Evolutionary conservation across 2,329 filamentous ascomycete species (phyloP).

Genomic region (Alternaria triticina): DNA sequence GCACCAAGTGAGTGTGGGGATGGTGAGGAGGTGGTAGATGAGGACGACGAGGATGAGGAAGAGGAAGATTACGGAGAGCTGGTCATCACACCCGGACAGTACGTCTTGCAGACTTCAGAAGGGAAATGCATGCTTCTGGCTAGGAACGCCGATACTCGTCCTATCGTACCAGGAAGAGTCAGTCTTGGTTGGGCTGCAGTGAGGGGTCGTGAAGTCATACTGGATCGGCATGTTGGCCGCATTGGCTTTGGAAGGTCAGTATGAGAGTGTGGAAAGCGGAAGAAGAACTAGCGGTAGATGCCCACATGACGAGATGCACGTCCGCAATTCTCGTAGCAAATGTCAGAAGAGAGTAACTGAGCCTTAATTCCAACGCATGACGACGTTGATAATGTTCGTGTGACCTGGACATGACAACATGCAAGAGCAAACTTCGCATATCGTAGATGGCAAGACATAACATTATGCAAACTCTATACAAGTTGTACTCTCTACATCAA

Average conservation of each 20-base stretch:
- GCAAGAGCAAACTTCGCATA: not conserved
- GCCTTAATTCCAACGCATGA: too few relatives aligned
- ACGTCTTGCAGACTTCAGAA: slow-evolving; percentile 14
- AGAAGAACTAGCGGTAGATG: not conserved
- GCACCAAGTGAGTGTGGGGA: not conserved
- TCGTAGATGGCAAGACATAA: not conserved
- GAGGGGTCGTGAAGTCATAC: slow-evolving; percentile 18
- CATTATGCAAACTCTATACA: not conserved
- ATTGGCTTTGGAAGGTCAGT: slow-evolving; percentile 12
- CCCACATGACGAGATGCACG: not conserved
- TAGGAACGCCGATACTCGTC: slow-evolving; percentile 5
- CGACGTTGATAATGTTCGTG: too few relatives aligned
- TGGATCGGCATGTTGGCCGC: slow-evolving; percentile 17
- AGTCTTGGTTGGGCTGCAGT: slow-evolving; percentile 27
- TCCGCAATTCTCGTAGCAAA: not conserved
- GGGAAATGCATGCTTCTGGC: slow-evolving; percentile 22
- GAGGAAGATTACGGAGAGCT: slow-evolving; percentile 6
- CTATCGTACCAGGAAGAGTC: not conserved
- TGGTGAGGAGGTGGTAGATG: not conserved
- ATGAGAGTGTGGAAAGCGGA: not conserved
- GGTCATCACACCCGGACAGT: slow-evolving; percentile 22
- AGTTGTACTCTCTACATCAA: slow-evolving; percentile 3
- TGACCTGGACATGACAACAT: too few relatives aligned
- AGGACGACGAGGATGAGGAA: not conserved
- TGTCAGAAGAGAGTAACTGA: too few relatives aligned